These are phyloP conservation scores for Neobulgaria alba DNA, from an alignment of 2,329 filamentous ascomycete species.

Conservation along the genomic window DNA sequence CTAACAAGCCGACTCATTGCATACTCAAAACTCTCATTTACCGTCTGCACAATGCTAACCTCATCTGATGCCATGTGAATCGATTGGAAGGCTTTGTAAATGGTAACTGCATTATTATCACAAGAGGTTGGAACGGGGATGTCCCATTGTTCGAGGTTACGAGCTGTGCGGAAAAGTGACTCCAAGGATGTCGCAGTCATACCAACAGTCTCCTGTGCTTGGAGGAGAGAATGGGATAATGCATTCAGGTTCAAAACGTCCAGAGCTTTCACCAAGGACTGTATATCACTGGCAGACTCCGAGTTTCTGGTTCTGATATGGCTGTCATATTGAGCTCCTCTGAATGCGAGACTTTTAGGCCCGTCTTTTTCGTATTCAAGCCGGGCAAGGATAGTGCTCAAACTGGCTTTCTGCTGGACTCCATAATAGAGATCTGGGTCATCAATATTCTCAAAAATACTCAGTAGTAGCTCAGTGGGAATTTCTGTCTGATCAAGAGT, in stretches of 20 bases:
- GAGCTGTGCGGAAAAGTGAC: constrained; percentile 69
- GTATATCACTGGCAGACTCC: constrained; percentile 48
- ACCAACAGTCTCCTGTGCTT: constrained; percentile 54
- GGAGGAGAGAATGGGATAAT: constrained; percentile 70
- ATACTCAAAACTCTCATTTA: constrained; percentile 55
- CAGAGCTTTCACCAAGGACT: constrained; percentile 67
- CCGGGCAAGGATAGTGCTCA: constrained; percentile 69
- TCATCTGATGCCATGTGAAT: constrained; percentile 59
- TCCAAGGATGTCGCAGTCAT: constrained; percentile 52
- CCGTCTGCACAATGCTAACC: constrained; percentile 41
- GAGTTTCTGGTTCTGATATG: constrained; percentile 57
- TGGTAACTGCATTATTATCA: constrained; percentile 54
- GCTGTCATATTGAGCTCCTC: constrained; percentile 84
- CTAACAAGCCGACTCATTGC: constrained; percentile 50
- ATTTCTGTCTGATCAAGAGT: constrained; percentile 31
- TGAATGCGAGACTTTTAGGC: constrained; percentile 78
- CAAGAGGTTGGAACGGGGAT: constrained; percentile 61
- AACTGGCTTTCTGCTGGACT: constrained; percentile 65
- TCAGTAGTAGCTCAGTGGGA: constrained; percentile 61
- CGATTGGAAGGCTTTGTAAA: constrained; percentile 76
- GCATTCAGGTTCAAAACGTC: constrained; percentile 77
- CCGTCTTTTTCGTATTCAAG: constrained; percentile 88
- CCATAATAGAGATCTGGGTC: constrained; percentile 97
- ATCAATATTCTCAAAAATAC: constrained; percentile 85
- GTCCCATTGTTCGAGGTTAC: constrained; percentile 86